A percentile compares a stretch with the other conserved stretches of the same genome.
These are phyloP conservation scores for Cyathus pygmaeus DNA, from an alignment of 1,284 basidiomycete species.

Conservation along the genomic window DNA sequence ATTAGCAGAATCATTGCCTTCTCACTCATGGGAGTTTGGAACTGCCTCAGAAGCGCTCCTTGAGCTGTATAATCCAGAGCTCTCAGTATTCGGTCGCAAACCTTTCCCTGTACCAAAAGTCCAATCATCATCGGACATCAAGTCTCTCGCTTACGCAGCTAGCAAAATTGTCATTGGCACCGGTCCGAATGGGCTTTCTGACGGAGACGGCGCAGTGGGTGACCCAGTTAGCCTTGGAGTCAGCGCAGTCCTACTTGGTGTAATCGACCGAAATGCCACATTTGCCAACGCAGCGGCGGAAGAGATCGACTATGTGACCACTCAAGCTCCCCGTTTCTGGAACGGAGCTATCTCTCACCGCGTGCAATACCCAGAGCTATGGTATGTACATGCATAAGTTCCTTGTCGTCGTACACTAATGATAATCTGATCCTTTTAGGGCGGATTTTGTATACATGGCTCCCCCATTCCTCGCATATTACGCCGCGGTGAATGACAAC, in stretches of 20 bases:
- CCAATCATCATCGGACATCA: constrained; percentile 19
- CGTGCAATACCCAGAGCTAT: constrained; percentile 51
- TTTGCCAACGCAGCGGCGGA: constrained; percentile 40
- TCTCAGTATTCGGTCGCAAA: constrained; percentile 48
- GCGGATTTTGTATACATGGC: constrained; percentile 73
- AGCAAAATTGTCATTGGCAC: constrained; percentile 47
- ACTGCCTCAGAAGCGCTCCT: constrained; percentile 52
- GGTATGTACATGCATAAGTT: constrained; percentile 43
- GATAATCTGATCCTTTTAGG: constrained; percentile 44
- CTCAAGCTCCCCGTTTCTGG: constrained; percentile 51
- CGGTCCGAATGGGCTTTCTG: constrained; percentile 43
- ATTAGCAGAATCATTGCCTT: constrained; percentile 45
- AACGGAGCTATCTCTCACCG: constrained; percentile 67
- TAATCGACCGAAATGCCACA: constrained; percentile 25
- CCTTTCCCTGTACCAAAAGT: constrained; percentile 45
- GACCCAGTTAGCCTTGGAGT: constrained; percentile 58
- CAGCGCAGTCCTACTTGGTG: constrained; percentile 50
- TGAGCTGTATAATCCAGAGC: constrained; percentile 51
- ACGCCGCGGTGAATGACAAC: constrained; percentile 57
- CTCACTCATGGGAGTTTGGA: constrained; percentile 58
- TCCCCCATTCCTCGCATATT: constrained; percentile 68
- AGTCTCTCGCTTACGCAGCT: constrained; percentile 45
- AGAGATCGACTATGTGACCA: constrained; percentile 48
- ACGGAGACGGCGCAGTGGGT: constrained; percentile 51
- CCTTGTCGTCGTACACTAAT: neutral